Evolutionary conservation across 2,329 filamentous ascomycete species (phyloP), one percentile per base, ranked within the genome.

Genomic region (Alternaria alternata): DNA sequence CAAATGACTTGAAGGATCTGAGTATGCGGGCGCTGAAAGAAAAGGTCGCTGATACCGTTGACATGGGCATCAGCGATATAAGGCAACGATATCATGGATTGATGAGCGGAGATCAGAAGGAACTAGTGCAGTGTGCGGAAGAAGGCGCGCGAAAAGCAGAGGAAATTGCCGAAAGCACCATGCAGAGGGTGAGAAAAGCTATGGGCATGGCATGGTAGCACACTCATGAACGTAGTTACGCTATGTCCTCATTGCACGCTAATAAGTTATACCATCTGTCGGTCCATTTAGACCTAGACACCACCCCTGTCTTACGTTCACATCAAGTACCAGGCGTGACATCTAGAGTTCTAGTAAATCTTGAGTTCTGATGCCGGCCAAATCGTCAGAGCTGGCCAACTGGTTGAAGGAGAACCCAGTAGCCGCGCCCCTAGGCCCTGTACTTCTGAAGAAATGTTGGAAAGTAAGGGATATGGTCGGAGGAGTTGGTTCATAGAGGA

Each of bases 21-120:
- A 84, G 76, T 41, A 81, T 92, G 69, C 82, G 82, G 8, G 81
- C 81, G 0, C 81, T 94, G 57, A 94, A 94, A 77, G 83, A 85
- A 7, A 80, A 82, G 66, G 87, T 92, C 5, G 85, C 87, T 0
- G 83, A 87, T 20, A 82, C 83, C 2, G 79, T 95, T 0, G 80
- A 85, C 5, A 65, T 69, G 7, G 84, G 84, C 1, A 74, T 93
- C 16, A 75, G 71, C 14, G 83, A 81, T 3, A 82, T 93, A 34
- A 79, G 88, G 22, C 82, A 84, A 43, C 80, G 82, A 34, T 93
- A 89, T 70, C 63, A 82, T 4, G 79, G 83, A 51, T 72, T 90
- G 5, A 77, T 89, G 39, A 71, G 77, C 41, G 80, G 83, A 20
- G 81, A 86, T 20, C 82, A 83, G 7, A 79, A 75, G 32, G 85